These are phyloP conservation scores for Viridothelium virens DNA, from an alignment of 495 filamentous ascomycete species.

Conservation along the genomic window DNA sequence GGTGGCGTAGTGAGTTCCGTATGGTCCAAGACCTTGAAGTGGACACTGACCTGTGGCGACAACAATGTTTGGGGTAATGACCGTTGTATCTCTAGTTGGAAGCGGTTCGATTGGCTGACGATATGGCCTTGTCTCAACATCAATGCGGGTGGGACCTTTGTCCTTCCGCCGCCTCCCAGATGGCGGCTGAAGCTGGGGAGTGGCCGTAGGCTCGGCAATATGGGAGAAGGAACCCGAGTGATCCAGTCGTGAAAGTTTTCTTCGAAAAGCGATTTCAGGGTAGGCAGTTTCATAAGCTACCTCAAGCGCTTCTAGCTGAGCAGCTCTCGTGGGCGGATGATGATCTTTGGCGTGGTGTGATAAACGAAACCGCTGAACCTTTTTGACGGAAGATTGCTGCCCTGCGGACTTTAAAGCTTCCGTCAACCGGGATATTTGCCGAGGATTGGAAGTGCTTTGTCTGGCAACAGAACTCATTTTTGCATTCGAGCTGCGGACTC, in stretches of 20 bases:
- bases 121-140: slow-evolving; percentile 29
- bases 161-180: slow-evolving; percentile 26
- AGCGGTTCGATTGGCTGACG: slow-evolving; percentile 35
- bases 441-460: background rate
- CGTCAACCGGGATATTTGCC: background rate
- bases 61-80: background rate
- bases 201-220: background rate
- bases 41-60: slow-evolving; percentile 23
- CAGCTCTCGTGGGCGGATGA: slow-evolving; percentile 11
- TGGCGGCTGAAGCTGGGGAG: background rate
- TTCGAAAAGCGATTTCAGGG: slow-evolving; percentile 27
- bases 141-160: slow-evolving; percentile 23
- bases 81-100: slow-evolving; percentile 20
- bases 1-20: slow-evolving; percentile 59
- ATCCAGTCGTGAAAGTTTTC: slow-evolving; percentile 1
- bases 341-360: background rate
- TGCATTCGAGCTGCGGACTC: background rate
- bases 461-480: background rate
- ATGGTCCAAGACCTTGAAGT: slow-evolving; percentile 47
- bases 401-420: background rate
- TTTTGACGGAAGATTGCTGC: background rate
- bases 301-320: slow-evolving; percentile 34
- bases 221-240: background rate
- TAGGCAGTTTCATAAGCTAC: slow-evolving; percentile 22
- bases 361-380: background rate